These are phyloP conservation scores for Leptographium flavum DNA, from an alignment of 2,329 filamentous ascomycete genomes.

Conservation along the genomic window DNA sequence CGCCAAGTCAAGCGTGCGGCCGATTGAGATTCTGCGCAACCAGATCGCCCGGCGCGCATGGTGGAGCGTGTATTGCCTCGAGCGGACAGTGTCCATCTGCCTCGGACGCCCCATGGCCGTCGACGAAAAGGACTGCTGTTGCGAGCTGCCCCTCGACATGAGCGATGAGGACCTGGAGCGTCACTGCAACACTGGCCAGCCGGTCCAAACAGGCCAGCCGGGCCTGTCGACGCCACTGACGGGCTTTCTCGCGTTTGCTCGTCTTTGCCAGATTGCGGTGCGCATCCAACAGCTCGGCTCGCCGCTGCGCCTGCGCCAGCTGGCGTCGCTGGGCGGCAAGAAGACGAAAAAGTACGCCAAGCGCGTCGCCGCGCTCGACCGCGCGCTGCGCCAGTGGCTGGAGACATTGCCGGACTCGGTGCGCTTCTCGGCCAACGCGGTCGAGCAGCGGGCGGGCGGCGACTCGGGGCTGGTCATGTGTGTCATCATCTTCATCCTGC, in stretches of 20 bases:
- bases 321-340: conserved; percentile 1
- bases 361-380: conserved; percentile 9
- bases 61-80: conserved; percentile 17
- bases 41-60: conserved; percentile 16
- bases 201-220: not conserved
- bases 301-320: conserved; percentile 8
- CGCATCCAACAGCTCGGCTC: conserved; percentile 14
- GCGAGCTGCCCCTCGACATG: conserved; percentile 15
- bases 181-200: not conserved
- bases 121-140: conserved; percentile 17
- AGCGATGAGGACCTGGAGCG: conserved; percentile 15
- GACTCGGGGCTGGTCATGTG: conserved; percentile 15
- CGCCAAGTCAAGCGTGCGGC: not conserved
- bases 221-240: conserved; percentile 7
- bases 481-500: conserved; percentile 16
- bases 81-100: conserved; percentile 16
- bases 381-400: conserved; percentile 11
- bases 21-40: conserved; percentile 4
- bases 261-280: conserved; percentile 15
- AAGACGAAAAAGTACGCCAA: conserved; percentile 4
- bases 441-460: conserved; percentile 2
- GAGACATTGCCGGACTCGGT: conserved; percentile 13
- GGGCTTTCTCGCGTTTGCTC: conserved; percentile 16
- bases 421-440: conserved; percentile 14
- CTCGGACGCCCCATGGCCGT: conserved; percentile 16